Evolutionary conservation across 2,329 filamentous ascomycete genomes (phyloP), one percentile per base, ranked within the genome.

Genomic region (Pseudonectria buxi): DNA sequence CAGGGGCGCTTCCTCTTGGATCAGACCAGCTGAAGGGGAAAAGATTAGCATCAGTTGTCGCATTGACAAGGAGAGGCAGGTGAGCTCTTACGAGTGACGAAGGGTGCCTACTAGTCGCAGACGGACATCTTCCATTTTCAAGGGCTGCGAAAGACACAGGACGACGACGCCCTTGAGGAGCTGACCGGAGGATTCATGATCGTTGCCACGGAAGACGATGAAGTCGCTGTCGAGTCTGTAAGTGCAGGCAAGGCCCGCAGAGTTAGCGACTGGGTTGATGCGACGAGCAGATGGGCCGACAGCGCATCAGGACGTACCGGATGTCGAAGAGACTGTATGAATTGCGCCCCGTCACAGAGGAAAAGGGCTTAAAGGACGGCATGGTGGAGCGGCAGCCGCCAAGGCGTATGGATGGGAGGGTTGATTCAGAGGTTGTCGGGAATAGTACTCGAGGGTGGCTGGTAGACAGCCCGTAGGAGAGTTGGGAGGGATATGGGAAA

Each of bases 151-250:
- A 25, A 90, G 67, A 53, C 84, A 89, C 25, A 90, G 68, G 25
- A 89, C 81, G 24, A 90, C 64, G 15, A 75, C 76, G 30, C 86
- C 86, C 53, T 81, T 84, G 46, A 92, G 64, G 35, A 85, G 63
- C 51, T 86, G 83, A 42, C 82, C 85, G 28, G 83, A 76, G 30
- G 85, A 83, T 55, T 90, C 86, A 56, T 83, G 72, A 37, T 86
- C 80, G 47, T 67, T 73, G 41, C 86, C 86, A 35, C 85, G 80
- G 44, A 92, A 82, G 22, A 90, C 80, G 40, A 90, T 76, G 38
- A 89, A 84, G 51, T 86, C 81, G 53, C 83, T 81, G 34, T 89
- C 83, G 41, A 89, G 73, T 34, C 85, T 88, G 51, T 13, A 26
- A 22, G 18, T 5, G 18, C 18, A 22, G 28, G 6, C 12, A 28